Base-by-base conservation (phyloP, 1,284 basidiomycete genomes). In the Apiotrichum gamsii region DNA sequence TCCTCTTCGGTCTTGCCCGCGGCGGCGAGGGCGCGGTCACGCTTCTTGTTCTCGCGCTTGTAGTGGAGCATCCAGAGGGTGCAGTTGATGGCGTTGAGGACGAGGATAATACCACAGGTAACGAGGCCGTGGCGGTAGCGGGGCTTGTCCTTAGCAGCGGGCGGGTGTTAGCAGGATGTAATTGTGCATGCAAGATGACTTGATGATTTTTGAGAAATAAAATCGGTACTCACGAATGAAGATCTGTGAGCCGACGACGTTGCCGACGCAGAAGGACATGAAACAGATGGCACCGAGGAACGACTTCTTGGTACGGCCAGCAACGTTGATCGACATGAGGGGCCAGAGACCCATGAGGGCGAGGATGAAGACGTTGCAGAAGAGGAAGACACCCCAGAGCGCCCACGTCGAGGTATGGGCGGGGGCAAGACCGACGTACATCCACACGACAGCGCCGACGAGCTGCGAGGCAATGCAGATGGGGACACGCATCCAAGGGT, bases 291-390 rank as follows among this genome's bases (percentile, higher is more conserved):
- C 58, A 5, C 36, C 36, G 25, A 60, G 43, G 38, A 56, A 59
- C 10, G 55, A 49, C 52, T 64, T 64, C 54, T 64, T 64, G 36
- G 60, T 64, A 23, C 62, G 50, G 5, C 62, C 62, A 28, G 60
- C 62, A 28, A 56, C 51, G 43, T 65, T 65, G 47, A 59, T 33
- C 8, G 52, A 43, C 43, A 65, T 52, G 28, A 65, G 54, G 1
- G 64, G 52, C 64, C 62, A 64, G 16, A 57, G 31, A n/a, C 60
- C 37, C 51, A 65, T 64, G 3, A 58, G 57, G 9, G 57, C 31
- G 35, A 54, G 43, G 5, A 54, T 46, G 41, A 54, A 54, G 14
- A 50, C 15, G 39, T 34, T 47, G 50, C 33, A 35, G 45, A 60
- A 57, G 14, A 54, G 43, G 47, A 59, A 62, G 19, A 37, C 39